These are phyloP conservation scores for Veloboletus limbatus DNA, from an alignment of 1,284 basidiomycete species.

Conservation along the genomic window DNA sequence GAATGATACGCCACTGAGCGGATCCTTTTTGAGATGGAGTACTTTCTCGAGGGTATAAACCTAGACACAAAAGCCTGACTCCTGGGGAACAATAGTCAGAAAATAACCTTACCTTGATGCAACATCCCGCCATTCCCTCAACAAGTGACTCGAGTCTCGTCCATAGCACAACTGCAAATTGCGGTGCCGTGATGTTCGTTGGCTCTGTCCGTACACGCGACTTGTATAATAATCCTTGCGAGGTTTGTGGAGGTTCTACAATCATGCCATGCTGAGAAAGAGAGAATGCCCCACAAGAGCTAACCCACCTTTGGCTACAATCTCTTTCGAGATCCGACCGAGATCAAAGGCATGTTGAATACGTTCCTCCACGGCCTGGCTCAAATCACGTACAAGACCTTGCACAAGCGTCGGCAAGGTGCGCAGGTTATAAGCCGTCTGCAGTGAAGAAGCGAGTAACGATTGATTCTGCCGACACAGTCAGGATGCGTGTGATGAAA, in stretches of 20 bases:
- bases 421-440: conserved; percentile 91
- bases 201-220: conserved; percentile 83
- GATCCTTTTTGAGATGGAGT: conserved; percentile 82
- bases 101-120: conserved; percentile 68
- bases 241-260: conserved; percentile 25
- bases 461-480: conserved; percentile 69
- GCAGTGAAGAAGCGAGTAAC: conserved; percentile 84
- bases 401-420: conserved; percentile 82
- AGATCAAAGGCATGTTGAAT: conserved; percentile 86
- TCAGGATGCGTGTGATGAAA: neutral
- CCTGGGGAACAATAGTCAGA: neutral
- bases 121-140: conserved; percentile 87
- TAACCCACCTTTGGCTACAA: conserved; percentile 65
- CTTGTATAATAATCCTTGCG: conserved; percentile 59
- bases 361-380: conserved; percentile 78
- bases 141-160: conserved; percentile 76
- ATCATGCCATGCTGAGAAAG: conserved; percentile 1
- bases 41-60: conserved; percentile 96
- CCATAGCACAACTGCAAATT: conserved; percentile 85
- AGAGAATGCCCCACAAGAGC: neutral
- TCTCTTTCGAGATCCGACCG: conserved; percentile 80
- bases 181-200: conserved; percentile 75
- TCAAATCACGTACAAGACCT: conserved; percentile 77
- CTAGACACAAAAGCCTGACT: conserved; percentile 36
- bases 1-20: conserved; percentile 74